Conservation (phyloP, 306 rosid species). For the Corylus avellana region DNA sequence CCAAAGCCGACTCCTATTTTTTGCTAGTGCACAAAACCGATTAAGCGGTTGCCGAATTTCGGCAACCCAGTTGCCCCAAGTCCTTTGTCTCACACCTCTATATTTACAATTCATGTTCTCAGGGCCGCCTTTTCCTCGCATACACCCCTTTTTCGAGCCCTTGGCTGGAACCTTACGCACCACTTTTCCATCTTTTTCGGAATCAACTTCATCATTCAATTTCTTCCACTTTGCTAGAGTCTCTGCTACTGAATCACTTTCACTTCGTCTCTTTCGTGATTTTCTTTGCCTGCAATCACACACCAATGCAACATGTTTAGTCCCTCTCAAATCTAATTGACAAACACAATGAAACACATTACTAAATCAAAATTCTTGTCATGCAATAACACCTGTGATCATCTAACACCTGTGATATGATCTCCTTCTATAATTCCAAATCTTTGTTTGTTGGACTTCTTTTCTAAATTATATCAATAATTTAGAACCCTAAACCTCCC, state of each 20-base stretch:
- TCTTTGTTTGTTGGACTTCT: too few relatives aligned
- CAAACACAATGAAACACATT: too few relatives aligned
- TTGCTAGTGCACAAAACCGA: conserved; percentile 22
- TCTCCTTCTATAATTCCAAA: too few relatives aligned
- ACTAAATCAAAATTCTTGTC: too few relatives aligned
- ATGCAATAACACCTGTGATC: too few relatives aligned
- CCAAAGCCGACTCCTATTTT: conserved; percentile 60
- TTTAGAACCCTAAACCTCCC: too few relatives aligned
- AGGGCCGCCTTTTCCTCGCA: conserved; percentile 97
- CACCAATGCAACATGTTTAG: too few relatives aligned
- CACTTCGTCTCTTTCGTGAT: conserved; percentile 51
- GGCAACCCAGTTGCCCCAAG: conserved; percentile 97
- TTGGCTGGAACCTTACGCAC: conserved; percentile 43
- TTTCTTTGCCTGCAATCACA: neutral
- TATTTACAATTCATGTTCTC: conserved; percentile 63
- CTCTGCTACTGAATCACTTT: conserved; percentile 46
- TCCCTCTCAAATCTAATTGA: neutral
- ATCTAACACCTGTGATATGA: too few relatives aligned
- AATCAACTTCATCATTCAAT: conserved; percentile 35
- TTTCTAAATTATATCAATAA: too few relatives aligned
- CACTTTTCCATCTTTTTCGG: conserved; percentile 34
- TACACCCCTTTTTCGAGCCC: conserved; percentile 86
- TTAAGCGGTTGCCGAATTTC: conserved; percentile 76
- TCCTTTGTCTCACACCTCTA: conserved; percentile 93
- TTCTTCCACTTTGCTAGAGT: conserved; percentile 71